Evolutionary conservation across 345 rosid genomes (phyloP), one percentile per base, ranked within the genome.

Genomic region (Ricinus communis): DNA sequence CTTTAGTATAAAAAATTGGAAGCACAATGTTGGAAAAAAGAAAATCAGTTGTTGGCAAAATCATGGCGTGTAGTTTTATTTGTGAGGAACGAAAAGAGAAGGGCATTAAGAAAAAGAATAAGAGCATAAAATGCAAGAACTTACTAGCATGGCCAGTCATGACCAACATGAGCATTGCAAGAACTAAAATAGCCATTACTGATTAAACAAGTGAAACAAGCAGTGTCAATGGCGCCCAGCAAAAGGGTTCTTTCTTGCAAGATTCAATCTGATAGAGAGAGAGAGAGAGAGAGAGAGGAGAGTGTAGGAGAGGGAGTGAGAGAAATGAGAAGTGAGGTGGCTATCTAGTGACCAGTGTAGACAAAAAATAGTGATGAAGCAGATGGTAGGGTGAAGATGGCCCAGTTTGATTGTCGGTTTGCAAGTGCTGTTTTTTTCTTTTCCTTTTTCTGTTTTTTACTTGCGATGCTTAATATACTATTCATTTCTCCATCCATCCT

Each of bases 141-240:
- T 75, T 47, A 75, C 78, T 63, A 19, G 74, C 78, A 62, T 47
- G 74, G 70, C 78, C 78, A 75, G 78, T 54, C 70, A 75, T 69
- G 74, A 50, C 28, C 70, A 63, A 36, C 66, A 75, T 31, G 43
- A 75, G 70, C 64, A 75, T 62, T 46, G 70, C 74, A 62, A 75
- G 40, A 14, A 38, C 59, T 25, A 75, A 31, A 56, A 56, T 33
- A 55, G 65, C 78, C 73, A 69, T 69, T 31, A 21, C 4, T 40
- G 54, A 31, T 58, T 2, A 53, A 49, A 47, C 4, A 57, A 58
- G 25, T 16, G 43, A 16, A 4, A 27, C 0, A 5, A 8, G 22
- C 40, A 25, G n/a, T 40, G 58, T 18, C 28, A 46, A 21, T n/a
- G 38, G 51, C 8, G 22, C 16, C 18, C 22, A 38, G 69, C n/a